Base-by-base conservation (phyloP, 441 rosid genomes). In the Jatropha multifida region DNA sequence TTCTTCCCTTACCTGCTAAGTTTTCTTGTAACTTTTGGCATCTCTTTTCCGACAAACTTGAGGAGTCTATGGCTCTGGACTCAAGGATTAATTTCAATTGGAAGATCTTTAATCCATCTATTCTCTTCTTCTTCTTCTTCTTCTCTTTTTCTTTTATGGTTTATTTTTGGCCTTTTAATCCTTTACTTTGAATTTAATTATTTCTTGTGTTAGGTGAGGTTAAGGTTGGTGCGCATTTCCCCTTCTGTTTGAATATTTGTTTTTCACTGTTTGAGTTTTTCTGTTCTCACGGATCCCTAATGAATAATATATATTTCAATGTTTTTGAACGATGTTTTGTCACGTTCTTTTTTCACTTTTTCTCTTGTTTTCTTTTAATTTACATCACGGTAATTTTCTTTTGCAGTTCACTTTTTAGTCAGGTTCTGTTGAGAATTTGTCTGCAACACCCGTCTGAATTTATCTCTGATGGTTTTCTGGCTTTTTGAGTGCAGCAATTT, bases 401-500 rank as follows among this genome's bases (percentile, higher is more conserved):
- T 68, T 37, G 49, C 54, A 41, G 7, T 40, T 71, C 4, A 40
- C 13, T 23, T 58, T 60, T 69, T n/a, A 4, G 63, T 40, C n/a
- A 38, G 32, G 32, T 56, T 32, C 48, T 54, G 62, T 40, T 2
- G 27, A 41, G 40, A 5, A 10, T 41, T 32, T 41, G 56, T 42
- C 20, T 71, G 42, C 23, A 27, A 26, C 42, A 11, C 23, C 20
- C 13, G 2, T 38, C 13, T 37, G 40, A 41, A 55, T 23, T 56
- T 75, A 0, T 32, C n/a, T 26, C 32, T 72, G 58, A 70, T 62
- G 7, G 23, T 12, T 41, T 23, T 20, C 44, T 58, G 58, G 46
- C 27, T 49, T n/a, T 27, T 20, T 70, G 70, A 54, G 40, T 79
- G 82, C 83, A 96, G 98, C 91, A 90, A 96, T 96, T 90, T 85